phyloP scores from a whole-genome alignment of 345 rosid species.

The Salix purpurea region DNA sequence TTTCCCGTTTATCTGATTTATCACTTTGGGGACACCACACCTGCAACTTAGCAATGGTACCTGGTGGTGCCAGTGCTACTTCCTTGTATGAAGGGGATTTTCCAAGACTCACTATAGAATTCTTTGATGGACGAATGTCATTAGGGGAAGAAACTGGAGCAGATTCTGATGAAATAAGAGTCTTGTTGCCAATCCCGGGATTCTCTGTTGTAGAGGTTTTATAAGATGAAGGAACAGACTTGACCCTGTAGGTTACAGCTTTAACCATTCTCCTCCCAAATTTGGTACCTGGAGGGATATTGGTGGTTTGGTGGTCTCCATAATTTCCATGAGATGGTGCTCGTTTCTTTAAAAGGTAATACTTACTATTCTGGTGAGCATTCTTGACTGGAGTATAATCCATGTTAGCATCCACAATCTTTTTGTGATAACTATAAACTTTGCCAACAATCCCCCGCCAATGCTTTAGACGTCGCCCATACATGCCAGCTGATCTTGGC shows the following conservation, averaged over 20 bases:
- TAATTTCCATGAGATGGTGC: conserved; percentile 57
- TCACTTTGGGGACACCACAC: conserved; percentile 47
- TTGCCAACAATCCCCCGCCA: conserved; percentile 74
- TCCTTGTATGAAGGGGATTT: conserved; percentile 98
- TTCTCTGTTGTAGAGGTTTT: conserved; percentile 36
- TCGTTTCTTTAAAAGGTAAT: conserved; percentile 65
- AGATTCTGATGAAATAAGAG: conserved; percentile 43
- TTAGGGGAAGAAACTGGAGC: conserved; percentile 30
- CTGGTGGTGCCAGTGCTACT: conserved; percentile 96
- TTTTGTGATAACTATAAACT: conserved; percentile 68
- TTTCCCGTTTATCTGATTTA: conserved; percentile 41
- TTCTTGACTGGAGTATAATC: conserved; percentile 49
- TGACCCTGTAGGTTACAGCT: conserved; percentile 80
- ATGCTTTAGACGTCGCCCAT: conserved; percentile 75
- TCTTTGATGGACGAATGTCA: conserved; percentile 40
- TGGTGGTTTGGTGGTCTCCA: conserved; percentile 48
- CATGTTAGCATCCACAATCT: conserved; percentile 48
- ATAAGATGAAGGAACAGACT: conserved; percentile 52
- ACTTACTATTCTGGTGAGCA: conserved; percentile 52
- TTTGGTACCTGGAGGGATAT: conserved; percentile 61
- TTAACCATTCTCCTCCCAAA: conserved; percentile 71
- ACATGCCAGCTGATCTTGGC: conserved; percentile 71
- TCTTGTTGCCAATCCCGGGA: conserved; percentile 35
- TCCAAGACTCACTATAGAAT: conserved; percentile 55
- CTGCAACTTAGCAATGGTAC: conserved; percentile 69